A percentile compares a stretch with the other conserved stretches of the same genome.
phyloP scores from a whole-genome alignment of 2,329 filamentous ascomycete species.

The Sclerotinia sclerotiorum region DNA sequence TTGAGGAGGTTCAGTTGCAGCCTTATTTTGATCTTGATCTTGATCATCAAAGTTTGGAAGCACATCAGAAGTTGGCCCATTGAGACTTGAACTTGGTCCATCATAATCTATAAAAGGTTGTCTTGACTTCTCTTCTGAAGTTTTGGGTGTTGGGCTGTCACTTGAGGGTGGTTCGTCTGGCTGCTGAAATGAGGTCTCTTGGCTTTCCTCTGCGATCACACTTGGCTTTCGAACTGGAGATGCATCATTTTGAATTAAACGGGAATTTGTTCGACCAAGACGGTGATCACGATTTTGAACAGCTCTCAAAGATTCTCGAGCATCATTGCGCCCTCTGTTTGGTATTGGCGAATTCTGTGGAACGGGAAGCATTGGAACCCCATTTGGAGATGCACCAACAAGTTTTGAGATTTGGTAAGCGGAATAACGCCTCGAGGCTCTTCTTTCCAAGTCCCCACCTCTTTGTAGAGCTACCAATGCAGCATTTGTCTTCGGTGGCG shows the following conservation, averaged over 20 bases:
- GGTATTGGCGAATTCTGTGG: conserved; percentile 80
- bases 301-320: conserved; percentile 78
- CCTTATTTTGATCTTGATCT: conserved; percentile 22
- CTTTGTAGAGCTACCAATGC: conserved; percentile 87
- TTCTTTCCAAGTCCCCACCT: conserved; percentile 86
- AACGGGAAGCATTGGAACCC: conserved; percentile 83
- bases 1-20: conserved; percentile 26
- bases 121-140: conserved; percentile 61
- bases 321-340: conserved; percentile 75
- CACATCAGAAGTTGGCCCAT: conserved; percentile 55
- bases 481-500: conserved; percentile 82
- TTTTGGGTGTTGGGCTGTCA: conserved; percentile 45
- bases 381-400: conserved; percentile 75
- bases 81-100: conserved; percentile 56
- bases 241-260: conserved; percentile 52
- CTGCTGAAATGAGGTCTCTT: conserved; percentile 38
- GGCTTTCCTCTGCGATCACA: conserved; percentile 59
- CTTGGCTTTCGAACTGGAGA: conserved; percentile 61
- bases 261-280: conserved; percentile 48
- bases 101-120: conserved; percentile 33
- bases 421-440: conserved; percentile 90
- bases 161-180: conserved; percentile 42
- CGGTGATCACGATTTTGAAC: conserved; percentile 59
- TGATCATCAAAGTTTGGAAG: conserved; percentile 42
- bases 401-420: conserved; percentile 97